These are phyloP conservation scores for Hylodesmum podocarpum DNA, from an alignment of 306 rosid species.

Conservation along the genomic window DNA sequence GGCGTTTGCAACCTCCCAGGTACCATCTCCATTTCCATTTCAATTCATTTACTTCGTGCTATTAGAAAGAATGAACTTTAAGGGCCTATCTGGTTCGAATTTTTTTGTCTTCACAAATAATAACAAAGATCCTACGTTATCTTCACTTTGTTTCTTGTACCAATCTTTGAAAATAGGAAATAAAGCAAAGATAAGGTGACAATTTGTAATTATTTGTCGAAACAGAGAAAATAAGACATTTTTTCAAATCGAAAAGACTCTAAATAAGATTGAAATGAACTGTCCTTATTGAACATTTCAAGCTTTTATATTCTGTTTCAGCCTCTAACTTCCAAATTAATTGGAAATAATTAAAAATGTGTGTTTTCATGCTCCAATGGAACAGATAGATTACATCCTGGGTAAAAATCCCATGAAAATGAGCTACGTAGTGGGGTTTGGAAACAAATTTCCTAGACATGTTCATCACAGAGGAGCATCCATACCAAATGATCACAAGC, in stretches of 20 bases:
- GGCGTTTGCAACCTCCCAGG: slow-evolving; percentile 68
- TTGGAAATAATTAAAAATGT: neutral
- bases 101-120: neutral
- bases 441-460: slow-evolving; percentile 48
- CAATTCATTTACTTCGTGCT: neutral
- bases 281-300: neutral
- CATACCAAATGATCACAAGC: slow-evolving; percentile 44
- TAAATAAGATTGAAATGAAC: neutral
- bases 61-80: neutral
- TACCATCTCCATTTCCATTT: slow-evolving; percentile 19
- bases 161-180: neutral
- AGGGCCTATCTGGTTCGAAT: neutral
- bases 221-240: neutral
- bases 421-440: slow-evolving; percentile 70
- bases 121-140: neutral
- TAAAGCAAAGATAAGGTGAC: neutral
- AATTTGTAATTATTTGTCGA: neutral
- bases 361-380: neutral
- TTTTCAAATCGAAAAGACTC: neutral
- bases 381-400: slow-evolving; percentile 62
- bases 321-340: neutral
- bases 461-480: slow-evolving; percentile 71
- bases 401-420: slow-evolving; percentile 69
- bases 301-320: neutral
- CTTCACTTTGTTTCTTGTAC: neutral